Evolutionary conservation across 2,329 filamentous ascomycete species (phyloP), one percentile per base, ranked within the genome.

Genomic region (Uncinocarpus reesii): DNA sequence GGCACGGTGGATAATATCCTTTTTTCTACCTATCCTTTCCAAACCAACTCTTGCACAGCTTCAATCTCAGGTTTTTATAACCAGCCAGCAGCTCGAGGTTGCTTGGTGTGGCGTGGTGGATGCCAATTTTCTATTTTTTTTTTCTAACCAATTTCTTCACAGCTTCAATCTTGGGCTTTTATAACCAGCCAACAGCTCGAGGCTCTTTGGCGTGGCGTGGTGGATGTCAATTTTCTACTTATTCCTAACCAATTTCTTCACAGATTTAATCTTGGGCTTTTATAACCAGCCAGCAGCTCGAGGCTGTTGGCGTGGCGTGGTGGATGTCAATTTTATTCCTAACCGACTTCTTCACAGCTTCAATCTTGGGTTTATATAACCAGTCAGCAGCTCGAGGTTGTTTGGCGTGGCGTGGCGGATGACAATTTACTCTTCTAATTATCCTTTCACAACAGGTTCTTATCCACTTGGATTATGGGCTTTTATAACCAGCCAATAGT

Each of bases 51-150:
- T 26, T 23, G 6, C 21, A 28, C 7, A 4, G 5, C 18, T 28
- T 7, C 32, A 35, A 11, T 23, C n/a, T 24, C 11, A 15, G 43
- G 18, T 47, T 20, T 47, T 28, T 15, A 48, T 46, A 49, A 47
- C 50, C 42, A 43, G 16, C 28, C 18, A 23, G 21, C 31, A 34
- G 34, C 26, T 49, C 47, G 31, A 49, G 50, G 36, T 35, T 42
- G 42, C 24, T 29, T 31, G 34, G 34, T 21, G 44, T 46, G 50
- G 34, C 26, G 44, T 46, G 50, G 35, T 32, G 40, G 48, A 35
- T 13, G 16, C 29, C 37, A 48, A 15, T 23, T 21, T 35, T 21
- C 37, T n/a, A 18, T 23, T 10, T n/a, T n/a, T 32, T 13, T 32
- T 11, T 29, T 29, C 6, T 11, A 11, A 11, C 26, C 11, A 29